A percentile compares a stretch with the other conserved stretches of the same genome.
Evolutionary conservation across 768 basidiomycete genomes (phyloP).

Genomic region (Serendipita indica): DNA sequence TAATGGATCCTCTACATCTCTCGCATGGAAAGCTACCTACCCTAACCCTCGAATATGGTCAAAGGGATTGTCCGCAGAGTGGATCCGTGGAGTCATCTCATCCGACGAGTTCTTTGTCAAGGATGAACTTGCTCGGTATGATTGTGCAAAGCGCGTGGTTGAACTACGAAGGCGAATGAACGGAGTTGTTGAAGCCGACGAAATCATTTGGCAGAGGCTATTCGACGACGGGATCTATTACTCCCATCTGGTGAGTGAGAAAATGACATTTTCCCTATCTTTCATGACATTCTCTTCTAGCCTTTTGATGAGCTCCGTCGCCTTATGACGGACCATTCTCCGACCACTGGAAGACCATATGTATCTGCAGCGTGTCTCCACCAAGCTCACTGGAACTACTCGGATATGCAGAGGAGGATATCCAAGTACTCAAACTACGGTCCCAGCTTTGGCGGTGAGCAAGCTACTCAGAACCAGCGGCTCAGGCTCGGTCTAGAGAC

Average conservation of each 20-base stretch:
- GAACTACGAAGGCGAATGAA: conserved; percentile 52
- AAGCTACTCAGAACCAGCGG: background rate
- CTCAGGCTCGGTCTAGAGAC: background rate
- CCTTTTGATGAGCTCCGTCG: conserved; percentile 61
- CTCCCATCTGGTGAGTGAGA: conserved; percentile 54
- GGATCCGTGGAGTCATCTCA: conserved; percentile 59
- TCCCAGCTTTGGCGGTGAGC: no score
- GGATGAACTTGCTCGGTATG: conserved; percentile 67
- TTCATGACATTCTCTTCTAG: no score
- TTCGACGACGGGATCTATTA: conserved; percentile 75
- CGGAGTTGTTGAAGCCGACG: conserved; percentile 39
- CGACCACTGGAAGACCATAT: conserved; percentile 50
- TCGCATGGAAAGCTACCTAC: conserved; percentile 14
- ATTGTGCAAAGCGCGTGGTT: conserved; percentile 56
- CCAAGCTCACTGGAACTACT: conserved; percentile 65
- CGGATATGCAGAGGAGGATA: conserved; percentile 43
- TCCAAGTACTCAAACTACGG: no score
- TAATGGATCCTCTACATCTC: conserved; percentile 10
- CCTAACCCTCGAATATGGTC: conserved; percentile 49
- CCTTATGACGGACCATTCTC: conserved; percentile 63
- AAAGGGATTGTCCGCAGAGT: conserved; percentile 55
- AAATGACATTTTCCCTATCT: conserved; percentile 4
- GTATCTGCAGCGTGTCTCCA: conserved; percentile 56
- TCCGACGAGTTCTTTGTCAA: conserved; percentile 69
- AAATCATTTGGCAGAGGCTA: conserved; percentile 50